A percentile compares a stretch with the other conserved stretches of the same genome.
Conservation (phyloP, 163 green algal genomes). For the Scenedesmus sp. region DNA sequence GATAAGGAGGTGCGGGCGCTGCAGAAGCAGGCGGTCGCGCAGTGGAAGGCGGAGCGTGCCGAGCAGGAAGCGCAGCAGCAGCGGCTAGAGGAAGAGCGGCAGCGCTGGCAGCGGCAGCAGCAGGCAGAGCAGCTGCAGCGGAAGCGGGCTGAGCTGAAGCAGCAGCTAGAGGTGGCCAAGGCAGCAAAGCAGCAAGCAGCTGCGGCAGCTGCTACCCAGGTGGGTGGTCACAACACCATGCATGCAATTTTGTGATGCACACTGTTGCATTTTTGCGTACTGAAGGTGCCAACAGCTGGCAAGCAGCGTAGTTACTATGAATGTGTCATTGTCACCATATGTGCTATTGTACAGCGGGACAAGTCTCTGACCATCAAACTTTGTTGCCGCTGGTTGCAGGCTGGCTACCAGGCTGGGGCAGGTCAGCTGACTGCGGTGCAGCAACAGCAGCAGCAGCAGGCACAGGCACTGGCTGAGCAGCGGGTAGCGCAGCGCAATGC, state of each 20-base stretch:
- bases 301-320: too few relatives aligned
- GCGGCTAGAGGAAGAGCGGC: not conserved
- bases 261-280: not conserved
- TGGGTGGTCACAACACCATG: not conserved
- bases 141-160: not conserved
- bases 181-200: conserved; percentile 25
- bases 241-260: not conserved
- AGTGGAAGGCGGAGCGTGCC: conserved; percentile 36
- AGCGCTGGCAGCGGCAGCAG: conserved; percentile 15
- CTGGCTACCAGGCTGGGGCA: not conserved
- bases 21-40: conserved; percentile 14
- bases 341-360: not conserved
- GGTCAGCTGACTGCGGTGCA: not conserved
- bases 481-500: conserved; percentile 8
- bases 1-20: conserved; percentile 17
- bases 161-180: conserved; percentile 8
- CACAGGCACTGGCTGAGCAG: not conserved
- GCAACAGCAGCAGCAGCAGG: conserved; percentile 9
- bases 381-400: not conserved
- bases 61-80: not conserved
- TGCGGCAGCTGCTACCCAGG: not conserved
- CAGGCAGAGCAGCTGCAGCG: not conserved
- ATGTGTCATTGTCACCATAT: too few relatives aligned
- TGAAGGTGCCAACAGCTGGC: too few relatives aligned
- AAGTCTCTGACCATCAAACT: not conserved